Evolutionary conservation across 1,284 basidiomycete species (phyloP).

Genomic region (Moesziomyces parantarcticus): DNA sequence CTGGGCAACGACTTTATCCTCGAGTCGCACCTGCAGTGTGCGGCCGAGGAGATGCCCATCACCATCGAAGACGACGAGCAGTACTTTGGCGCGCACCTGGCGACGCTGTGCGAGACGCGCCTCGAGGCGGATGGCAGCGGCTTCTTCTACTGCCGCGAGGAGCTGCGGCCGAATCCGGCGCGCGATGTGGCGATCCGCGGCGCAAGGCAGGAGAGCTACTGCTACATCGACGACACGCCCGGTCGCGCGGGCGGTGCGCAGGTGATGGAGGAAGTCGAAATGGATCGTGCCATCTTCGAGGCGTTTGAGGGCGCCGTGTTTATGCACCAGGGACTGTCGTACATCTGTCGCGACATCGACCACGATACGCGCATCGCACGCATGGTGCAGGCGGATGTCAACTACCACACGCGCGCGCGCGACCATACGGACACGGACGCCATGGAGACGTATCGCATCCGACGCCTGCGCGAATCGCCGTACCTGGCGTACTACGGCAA

Average conservation of each 20-base stretch:
- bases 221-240: conserved; percentile 76
- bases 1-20: conserved; percentile 80
- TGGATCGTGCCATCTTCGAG: conserved; percentile 85
- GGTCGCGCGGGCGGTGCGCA: conserved; percentile 69
- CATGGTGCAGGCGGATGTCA: conserved; percentile 79
- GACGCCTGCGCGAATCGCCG: conserved; percentile 75
- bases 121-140: conserved; percentile 73
- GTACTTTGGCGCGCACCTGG: conserved; percentile 76
- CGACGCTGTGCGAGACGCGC: conserved; percentile 73
- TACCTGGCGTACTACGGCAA: conserved; percentile 79
- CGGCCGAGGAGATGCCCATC: conserved; percentile 85
- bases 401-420: conserved; percentile 79
- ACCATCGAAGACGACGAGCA: conserved; percentile 73
- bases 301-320: conserved; percentile 73
- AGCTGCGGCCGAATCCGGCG: conserved; percentile 78
- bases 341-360: conserved; percentile 80
- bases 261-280: conserved; percentile 86
- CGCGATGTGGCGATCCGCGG: conserved; percentile 81
- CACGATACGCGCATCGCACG: conserved; percentile 82
- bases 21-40: conserved; percentile 88
- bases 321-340: conserved; percentile 64
- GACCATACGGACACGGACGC: conserved; percentile 79
- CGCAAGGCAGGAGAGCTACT: conserved; percentile 81
- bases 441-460: conserved; percentile 80
- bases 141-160: conserved; percentile 83